These are phyloP conservation scores for Yamadazyma mexicana DNA, from an alignment of 1,139 yeast genomes.

Conservation along the genomic window DNA sequence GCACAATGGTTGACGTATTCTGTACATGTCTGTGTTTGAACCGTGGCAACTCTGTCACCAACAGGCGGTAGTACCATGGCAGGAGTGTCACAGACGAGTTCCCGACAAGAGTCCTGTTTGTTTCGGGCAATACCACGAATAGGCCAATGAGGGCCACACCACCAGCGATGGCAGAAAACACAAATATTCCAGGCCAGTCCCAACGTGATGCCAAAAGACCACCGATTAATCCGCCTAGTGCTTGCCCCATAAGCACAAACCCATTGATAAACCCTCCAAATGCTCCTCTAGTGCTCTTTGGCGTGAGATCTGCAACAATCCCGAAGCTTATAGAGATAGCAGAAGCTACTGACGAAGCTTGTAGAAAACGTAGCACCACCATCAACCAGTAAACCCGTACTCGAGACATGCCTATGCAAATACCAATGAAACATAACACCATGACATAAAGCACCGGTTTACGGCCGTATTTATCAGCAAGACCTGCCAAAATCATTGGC, in stretches of 20 bases:
- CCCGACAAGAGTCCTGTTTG: constrained; percentile 67
- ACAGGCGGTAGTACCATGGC: constrained; percentile 39
- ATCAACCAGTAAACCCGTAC: constrained; percentile 27
- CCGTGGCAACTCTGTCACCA: constrained; percentile 30
- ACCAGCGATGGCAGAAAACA: constrained; percentile 67
- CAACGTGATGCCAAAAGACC: constrained; percentile 59
- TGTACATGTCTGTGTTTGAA: constrained; percentile 17
- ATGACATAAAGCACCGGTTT: constrained; percentile 62
- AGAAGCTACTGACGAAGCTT: constrained; percentile 72
- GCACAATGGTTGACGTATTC: constrained; percentile 20
- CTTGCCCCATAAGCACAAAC: constrained; percentile 67
- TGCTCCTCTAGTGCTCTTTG: constrained; percentile 62
- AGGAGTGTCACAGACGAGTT: constrained; percentile 58
- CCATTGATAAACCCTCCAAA: constrained; percentile 64
- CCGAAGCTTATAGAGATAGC: constrained; percentile 68
- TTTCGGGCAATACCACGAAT: constrained; percentile 62
- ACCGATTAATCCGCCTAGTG: constrained; percentile 76
- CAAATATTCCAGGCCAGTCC: constrained; percentile 77
- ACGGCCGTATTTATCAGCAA: constrained; percentile 72
- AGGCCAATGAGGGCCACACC: constrained; percentile 40
- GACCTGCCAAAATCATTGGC: constrained; percentile 62
- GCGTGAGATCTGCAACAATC: constrained; percentile 65
- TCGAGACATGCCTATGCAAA: constrained; percentile 27
- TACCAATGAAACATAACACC: constrained; percentile 24
- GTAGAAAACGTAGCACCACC: constrained; percentile 50